Conservation (phyloP, 2,329 filamentous ascomycete species). For the Lecanosticta acicola region DNA sequence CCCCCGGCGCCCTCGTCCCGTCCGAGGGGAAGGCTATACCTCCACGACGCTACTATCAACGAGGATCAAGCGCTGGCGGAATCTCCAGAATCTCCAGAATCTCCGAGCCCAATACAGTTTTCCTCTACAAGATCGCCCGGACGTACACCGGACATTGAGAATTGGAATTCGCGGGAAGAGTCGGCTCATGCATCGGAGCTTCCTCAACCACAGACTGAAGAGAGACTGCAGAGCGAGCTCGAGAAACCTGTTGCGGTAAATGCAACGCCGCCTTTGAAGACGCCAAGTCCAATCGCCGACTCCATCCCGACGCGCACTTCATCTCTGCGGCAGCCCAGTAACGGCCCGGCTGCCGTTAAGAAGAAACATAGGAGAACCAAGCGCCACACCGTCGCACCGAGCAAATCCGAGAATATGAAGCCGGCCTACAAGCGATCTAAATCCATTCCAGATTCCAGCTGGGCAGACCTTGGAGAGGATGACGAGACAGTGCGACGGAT, state of each 20-base stretch:
- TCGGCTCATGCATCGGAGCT: neutral
- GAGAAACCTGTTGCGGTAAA: neutral
- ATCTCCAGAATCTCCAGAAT: slow-evolving; percentile 16
- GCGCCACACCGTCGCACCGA: slow-evolving; percentile 13
- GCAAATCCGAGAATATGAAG: slow-evolving; percentile 14
- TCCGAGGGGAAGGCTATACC: slow-evolving; percentile 31
- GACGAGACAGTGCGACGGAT: slow-evolving; percentile 55
- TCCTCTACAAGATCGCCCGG: neutral
- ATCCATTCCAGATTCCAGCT: slow-evolving; percentile 30
- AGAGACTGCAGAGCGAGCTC: neutral
- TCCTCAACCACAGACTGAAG: no score
- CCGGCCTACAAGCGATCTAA: slow-evolving; percentile 16
- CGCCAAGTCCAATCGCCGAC: slow-evolving; percentile 27
- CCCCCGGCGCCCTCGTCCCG: slow-evolving; percentile 35
- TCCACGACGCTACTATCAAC: slow-evolving; percentile 21
- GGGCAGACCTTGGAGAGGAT: slow-evolving; percentile 35
- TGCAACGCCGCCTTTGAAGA: slow-evolving; percentile 15
- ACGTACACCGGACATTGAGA: neutral
- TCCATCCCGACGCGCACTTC: slow-evolving; percentile 33
- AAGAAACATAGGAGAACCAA: slow-evolving; percentile 26
- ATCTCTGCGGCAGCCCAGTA: slow-evolving; percentile 33
- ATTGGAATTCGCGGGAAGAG: neutral
- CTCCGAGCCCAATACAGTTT: neutral
- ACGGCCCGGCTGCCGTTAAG: slow-evolving; percentile 23
- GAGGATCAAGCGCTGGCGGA: slow-evolving; percentile 18